Conservation (phyloP, 305 asterid species). For the Fraxinus albicans region DNA sequence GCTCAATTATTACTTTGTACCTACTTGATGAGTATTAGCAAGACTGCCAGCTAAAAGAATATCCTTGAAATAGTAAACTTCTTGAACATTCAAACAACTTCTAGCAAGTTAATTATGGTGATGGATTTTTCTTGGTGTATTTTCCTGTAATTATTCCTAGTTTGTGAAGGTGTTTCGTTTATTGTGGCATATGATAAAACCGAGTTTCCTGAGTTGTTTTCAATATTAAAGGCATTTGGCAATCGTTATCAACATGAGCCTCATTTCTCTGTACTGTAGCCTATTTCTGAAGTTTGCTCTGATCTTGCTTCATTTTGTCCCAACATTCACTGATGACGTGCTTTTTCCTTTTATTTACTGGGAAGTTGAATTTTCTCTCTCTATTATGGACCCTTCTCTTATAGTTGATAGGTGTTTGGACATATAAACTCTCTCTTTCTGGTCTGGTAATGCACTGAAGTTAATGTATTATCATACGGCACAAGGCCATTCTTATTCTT, state of each 20-base stretch:
- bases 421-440: slow-evolving; percentile 4
- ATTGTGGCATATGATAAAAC: slow-evolving; percentile 4
- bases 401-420: slow-evolving; percentile 7
- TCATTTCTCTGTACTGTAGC: background rate
- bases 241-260: slow-evolving; percentile 9
- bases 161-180: slow-evolving; percentile 16
- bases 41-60: slow-evolving; percentile 10
- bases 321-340: background rate
- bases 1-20: background rate
- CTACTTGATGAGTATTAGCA: background rate
- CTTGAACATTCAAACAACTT: background rate
- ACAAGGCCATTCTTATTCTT: slow-evolving; percentile 16
- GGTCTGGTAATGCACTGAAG: slow-evolving; percentile 9
- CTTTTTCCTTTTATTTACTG: background rate
- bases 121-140: background rate
- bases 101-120: background rate
- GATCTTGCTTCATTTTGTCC: background rate
- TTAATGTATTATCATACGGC: slow-evolving; percentile 16
- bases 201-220: slow-evolving; percentile 1
- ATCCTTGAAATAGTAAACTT: background rate
- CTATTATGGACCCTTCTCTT: background rate
- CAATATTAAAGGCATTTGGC: slow-evolving; percentile 5
- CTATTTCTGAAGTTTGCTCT: background rate
- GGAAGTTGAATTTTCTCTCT: slow-evolving; percentile 8
- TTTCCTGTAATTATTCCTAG: slow-evolving; percentile 5